Percentiles rank a stretch among this genome's conserved stretches.
phyloP scores from a whole-genome alignment of 148 eudicot species.

The Euryodendron excelsum region DNA sequence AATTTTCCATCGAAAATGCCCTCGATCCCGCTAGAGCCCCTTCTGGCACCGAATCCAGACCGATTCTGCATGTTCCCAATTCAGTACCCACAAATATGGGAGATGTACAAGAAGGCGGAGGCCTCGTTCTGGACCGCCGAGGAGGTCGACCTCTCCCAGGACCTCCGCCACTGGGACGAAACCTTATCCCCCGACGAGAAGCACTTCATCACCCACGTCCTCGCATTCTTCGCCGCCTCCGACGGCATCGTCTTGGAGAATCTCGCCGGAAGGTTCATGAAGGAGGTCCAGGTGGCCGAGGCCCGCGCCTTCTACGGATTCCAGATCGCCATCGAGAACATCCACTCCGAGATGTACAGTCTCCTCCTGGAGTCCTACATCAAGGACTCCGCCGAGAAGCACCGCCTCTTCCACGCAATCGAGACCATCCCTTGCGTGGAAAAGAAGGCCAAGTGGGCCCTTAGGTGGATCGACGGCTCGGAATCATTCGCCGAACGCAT shows the following conservation, averaged over 20 bases:
- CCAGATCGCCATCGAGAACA: conserved; percentile 64
- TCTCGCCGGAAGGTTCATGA: conserved; percentile 64
- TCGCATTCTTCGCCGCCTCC: conserved; percentile 65
- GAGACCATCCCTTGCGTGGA: conserved; percentile 23
- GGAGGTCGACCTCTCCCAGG: conserved; percentile 47
- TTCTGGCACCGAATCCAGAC: conserved; percentile 50
- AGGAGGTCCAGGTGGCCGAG: conserved; percentile 51
- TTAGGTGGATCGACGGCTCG: conserved; percentile 24
- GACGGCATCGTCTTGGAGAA: conserved; percentile 56
- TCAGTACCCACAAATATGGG: conserved; percentile 54
- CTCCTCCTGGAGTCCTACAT: conserved; percentile 51
- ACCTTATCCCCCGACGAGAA: conserved; percentile 47
- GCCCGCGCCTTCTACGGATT: conserved; percentile 64
- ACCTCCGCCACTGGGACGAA: conserved; percentile 44
- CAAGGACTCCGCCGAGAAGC: conserved; percentile 34
- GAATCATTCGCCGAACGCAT: conserved; percentile 26
- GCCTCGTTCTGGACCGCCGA: conserved; percentile 60
- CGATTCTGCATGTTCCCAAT: conserved; percentile 65
- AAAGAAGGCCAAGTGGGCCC: conserved; percentile 29
- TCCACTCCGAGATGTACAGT: conserved; percentile 63
- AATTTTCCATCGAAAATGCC: too few species aligned
- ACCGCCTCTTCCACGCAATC: conserved; percentile 19
- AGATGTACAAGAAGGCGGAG: conserved; percentile 65
- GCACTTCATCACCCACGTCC: conserved; percentile 77
- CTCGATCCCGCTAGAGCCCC: too few species aligned